Conservation (phyloP, 352 stramenopile genomes). For the Pythium monospermum region DNA sequence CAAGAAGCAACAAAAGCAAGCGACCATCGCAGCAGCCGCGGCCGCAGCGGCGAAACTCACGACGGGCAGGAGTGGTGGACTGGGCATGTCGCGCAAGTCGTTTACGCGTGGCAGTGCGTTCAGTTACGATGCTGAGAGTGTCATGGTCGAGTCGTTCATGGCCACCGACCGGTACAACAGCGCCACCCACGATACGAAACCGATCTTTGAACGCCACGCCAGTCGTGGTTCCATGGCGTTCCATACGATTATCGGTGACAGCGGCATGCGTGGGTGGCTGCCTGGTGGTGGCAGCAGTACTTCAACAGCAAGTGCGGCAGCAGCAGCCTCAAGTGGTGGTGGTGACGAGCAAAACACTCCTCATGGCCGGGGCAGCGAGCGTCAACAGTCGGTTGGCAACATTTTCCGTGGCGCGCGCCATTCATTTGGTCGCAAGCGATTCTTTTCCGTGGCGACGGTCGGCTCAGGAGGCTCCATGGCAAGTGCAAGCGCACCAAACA, state of each 20-base stretch:
- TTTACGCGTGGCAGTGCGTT: constrained; percentile 70
- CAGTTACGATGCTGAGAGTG: constrained; percentile 85
- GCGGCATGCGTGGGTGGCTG: constrained; percentile 8
- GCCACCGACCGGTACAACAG: constrained; percentile 59
- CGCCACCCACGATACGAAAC: constrained; percentile 36
- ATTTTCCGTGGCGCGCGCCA: constrained; percentile 62
- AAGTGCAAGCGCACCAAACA: too few species aligned
- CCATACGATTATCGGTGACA: constrained; percentile 39
- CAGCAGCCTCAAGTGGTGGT: too few species aligned
- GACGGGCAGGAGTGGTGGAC: constrained; percentile 1
- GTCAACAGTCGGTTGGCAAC: constrained; percentile 46
- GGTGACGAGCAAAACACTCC: background rate
- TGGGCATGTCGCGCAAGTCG: constrained; percentile 24
- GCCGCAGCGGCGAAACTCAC: constrained; percentile 20
- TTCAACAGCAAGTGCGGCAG: too few species aligned
- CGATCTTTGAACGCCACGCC: constrained; percentile 73
- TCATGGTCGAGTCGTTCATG: constrained; percentile 89
- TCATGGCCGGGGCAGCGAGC: constrained; percentile 1
- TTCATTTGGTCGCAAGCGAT: constrained; percentile 40
- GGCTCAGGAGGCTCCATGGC: too few species aligned
- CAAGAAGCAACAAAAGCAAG: constrained; percentile 1
- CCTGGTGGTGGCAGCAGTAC: background rate
- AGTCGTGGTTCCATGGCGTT: constrained; percentile 84
- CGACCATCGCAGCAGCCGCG: constrained; percentile 11
- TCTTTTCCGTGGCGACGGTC: constrained; percentile 34